Evolutionary conservation across 1,284 basidiomycete species (phyloP).

Genomic region (Fomitopsis schrenkii): DNA sequence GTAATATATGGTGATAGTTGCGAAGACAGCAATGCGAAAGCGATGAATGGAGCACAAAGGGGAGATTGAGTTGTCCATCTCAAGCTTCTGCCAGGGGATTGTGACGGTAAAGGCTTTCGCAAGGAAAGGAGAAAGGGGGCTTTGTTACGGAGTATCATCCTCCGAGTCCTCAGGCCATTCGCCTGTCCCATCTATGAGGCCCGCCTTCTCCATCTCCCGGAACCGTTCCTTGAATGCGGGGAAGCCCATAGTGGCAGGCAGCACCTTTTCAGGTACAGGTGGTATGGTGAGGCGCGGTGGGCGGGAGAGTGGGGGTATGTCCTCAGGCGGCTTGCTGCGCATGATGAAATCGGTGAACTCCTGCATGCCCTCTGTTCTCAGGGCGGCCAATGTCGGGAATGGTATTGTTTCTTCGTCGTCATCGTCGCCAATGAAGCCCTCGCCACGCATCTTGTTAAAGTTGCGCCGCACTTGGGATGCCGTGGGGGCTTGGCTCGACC

Average conservation of each 20-base stretch:
- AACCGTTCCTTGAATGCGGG: slow-evolving; percentile 16
- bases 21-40: background rate
- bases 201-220: slow-evolving; percentile 16
- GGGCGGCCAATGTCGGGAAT: slow-evolving; percentile 9
- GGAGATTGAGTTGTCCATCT: background rate
- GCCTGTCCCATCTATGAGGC: slow-evolving; percentile 18
- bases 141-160: background rate
- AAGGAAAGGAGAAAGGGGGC: background rate
- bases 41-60: background rate
- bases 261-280: slow-evolving; percentile 7
- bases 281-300: slow-evolving; percentile 14
- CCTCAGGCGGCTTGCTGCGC: slow-evolving; percentile 10
- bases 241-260: slow-evolving; percentile 18
- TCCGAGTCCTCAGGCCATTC: slow-evolving; percentile 14
- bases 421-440: background rate
- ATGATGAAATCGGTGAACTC: slow-evolving; percentile 7
- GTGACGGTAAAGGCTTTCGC: background rate
- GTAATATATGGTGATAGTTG: background rate
- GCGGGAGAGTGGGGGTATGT: slow-evolving; percentile 15
- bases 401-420: slow-evolving; percentile 8
- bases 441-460: slow-evolving; percentile 14
- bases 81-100: background rate
- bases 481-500: background rate
- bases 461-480: slow-evolving; percentile 8
- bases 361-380: background rate